Base-by-base conservation (phyloP, 805 yeast species). In the Candida dajiaensis region DNA sequence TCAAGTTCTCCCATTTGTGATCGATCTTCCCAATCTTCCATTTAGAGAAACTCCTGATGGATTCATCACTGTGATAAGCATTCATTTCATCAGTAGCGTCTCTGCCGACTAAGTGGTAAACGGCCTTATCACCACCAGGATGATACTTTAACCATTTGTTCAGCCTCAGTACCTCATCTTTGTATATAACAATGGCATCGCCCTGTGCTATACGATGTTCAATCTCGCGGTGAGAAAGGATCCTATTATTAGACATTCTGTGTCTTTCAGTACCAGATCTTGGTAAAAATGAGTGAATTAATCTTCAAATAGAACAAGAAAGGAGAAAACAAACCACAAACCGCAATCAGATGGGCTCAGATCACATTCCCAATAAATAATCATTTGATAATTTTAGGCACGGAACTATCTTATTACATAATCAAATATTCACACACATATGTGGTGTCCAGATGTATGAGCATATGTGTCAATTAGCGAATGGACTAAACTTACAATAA, bases 31-130 rank as follows among this genome's bases (percentile, higher is more conserved):
- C 97, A 13, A 89, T 73, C 46, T 68, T 74, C 76, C 77, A 89
- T 36, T 65, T 72, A n/a, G 61, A 57, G 62, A 86, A 83, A 0
- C 65, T 63, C 3, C 49, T 41, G 9, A 75, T 66, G 0, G 94
- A 77, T 42, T 78, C 84, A 12, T 72, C 78, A 39, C 77, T 63
- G 61, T 89, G 96, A 57, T 87, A 89, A 9, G 90, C 89, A 44
- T 81, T 76, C 86, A 89, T 88, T 62, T 89, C 96, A 61, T 88
- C 95, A 0, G 94, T 83, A 19, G 96, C 95, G 65, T 89, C 96
- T 47, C 92, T 68, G 2, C 97, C 97, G 4, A 89, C 77, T 83
- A 89, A 73, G 64, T 89, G 97, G 55, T 71, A 71, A 7, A 89
- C 81, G 2, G 95, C 90, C 58, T 80, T 85, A 49, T 83, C 90